Percentiles rank a stretch among this genome's conserved stretches.
phyloP scores from a whole-genome alignment of 2,329 filamentous ascomycete species.

The Coleophoma crateriformis region DNA sequence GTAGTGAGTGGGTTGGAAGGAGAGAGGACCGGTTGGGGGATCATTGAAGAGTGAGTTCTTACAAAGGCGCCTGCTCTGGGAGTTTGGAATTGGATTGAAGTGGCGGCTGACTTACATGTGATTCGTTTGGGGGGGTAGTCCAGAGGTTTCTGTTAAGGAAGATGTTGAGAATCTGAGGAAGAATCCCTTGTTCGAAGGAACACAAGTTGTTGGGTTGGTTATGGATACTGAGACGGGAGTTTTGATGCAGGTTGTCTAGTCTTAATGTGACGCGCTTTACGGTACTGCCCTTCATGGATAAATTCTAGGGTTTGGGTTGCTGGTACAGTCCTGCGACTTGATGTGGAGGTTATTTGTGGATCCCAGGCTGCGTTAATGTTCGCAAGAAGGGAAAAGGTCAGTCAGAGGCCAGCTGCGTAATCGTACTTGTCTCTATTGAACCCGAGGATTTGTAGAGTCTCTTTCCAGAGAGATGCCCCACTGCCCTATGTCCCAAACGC shows the following conservation, averaged over 20 bases:
- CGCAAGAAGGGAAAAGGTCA: no score
- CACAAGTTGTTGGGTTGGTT: slow-evolving; percentile 15
- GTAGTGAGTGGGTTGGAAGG: not conserved
- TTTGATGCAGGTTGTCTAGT: slow-evolving; percentile 9
- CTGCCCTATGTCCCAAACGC: slow-evolving; percentile 7
- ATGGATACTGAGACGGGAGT: slow-evolving; percentile 18
- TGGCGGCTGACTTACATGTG: no score
- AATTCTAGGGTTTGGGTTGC: not conserved
- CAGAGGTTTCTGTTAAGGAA: slow-evolving; percentile 14
- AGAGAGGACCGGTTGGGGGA: not conserved
- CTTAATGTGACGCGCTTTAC: not conserved
- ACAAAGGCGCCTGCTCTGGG: not conserved
- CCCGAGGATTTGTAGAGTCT: no score
- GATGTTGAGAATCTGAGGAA: slow-evolving; percentile 14
- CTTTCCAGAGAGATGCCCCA: not conserved
- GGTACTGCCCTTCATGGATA: not conserved
- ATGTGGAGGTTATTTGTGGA: no score
- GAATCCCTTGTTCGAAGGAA: slow-evolving; percentile 13
- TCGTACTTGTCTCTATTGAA: no score
- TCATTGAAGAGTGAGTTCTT: not conserved
- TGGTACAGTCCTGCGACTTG: no score
- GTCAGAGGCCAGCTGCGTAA: no score
- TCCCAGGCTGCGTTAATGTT: no score
- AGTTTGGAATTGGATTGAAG: not conserved
- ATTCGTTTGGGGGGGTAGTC: slow-evolving; percentile 3